Percentiles rank a stretch among this genome's conserved stretches.
Evolutionary conservation across 2,329 filamentous ascomycete species (phyloP).

Genomic region (Fusarium sambucinum): DNA sequence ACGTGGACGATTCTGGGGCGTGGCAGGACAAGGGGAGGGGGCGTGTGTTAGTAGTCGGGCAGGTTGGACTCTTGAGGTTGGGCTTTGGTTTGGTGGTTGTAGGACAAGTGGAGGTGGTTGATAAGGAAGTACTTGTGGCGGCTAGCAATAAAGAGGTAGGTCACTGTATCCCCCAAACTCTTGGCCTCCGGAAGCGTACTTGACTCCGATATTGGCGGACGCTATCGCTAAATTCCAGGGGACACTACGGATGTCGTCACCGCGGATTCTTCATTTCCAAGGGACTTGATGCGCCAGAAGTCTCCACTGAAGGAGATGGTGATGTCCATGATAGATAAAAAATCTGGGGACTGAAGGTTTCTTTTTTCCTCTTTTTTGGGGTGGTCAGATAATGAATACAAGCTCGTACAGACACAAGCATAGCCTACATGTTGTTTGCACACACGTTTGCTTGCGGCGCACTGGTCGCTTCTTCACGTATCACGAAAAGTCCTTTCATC

Average conservation of each 20-base stretch:
- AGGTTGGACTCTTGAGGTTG: conserved; percentile 30
- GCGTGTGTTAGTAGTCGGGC: conserved; percentile 32
- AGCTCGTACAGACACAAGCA: neutral
- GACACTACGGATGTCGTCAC: conserved; percentile 44
- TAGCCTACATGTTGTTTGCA: neutral
- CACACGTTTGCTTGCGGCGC: conserved; percentile 4
- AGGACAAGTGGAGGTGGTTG: conserved; percentile 31
- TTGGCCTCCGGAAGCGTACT: conserved; percentile 27
- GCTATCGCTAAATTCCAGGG: conserved; percentile 41
- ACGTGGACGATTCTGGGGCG: conserved; percentile 47
- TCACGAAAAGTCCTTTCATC: conserved; percentile 37
- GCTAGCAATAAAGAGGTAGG: fast-evolving
- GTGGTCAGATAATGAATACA: neutral
- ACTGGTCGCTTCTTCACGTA: conserved; percentile 21
- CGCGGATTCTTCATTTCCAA: conserved; percentile 27
- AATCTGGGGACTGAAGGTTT: conserved; percentile 5
- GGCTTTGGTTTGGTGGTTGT: conserved; percentile 33
- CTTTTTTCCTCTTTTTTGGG: neutral
- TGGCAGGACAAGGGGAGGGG: conserved; percentile 45
- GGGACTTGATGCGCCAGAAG: conserved; percentile 27
- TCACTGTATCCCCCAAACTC: conserved; percentile 25
- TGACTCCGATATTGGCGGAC: conserved; percentile 33
- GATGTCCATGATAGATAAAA: conserved; percentile 19
- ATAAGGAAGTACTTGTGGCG: conserved; percentile 20
- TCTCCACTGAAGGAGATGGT: conserved; percentile 32